These are phyloP conservation scores for Lathyrus aphaca DNA, from an alignment of 306 rosid species.

Conservation along the genomic window DNA sequence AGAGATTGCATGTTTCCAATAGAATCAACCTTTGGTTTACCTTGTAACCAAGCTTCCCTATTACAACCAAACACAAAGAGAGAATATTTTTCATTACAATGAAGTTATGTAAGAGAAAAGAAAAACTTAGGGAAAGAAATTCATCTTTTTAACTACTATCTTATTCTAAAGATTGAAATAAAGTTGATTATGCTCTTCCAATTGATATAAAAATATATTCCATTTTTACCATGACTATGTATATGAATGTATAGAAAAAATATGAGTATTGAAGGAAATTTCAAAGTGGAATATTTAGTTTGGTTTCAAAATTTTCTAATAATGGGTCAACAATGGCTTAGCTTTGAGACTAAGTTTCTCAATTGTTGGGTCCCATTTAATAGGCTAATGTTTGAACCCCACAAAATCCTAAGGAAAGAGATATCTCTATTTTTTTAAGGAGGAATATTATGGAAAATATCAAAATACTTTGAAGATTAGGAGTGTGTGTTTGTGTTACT, in stretches of 20 bases:
- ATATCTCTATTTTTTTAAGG: constrained; percentile 62
- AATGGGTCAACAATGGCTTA: constrained; percentile 57
- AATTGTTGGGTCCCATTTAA: constrained; percentile 50
- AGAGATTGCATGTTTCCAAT: constrained; percentile 58
- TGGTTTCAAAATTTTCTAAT: constrained; percentile 63
- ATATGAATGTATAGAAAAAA: not conserved
- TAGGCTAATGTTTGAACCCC: constrained; percentile 57
- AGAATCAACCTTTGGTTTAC: constrained; percentile 69
- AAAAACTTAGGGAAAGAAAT: constrained; percentile 52
- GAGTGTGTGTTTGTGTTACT: constrained; percentile 51
- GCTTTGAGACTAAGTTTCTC: constrained; percentile 70
- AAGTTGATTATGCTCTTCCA: constrained; percentile 50
- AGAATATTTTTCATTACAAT: constrained; percentile 54
- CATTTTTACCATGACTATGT: constrained; percentile 42
- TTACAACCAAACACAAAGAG: constrained; percentile 54
- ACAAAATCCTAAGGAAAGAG: constrained; percentile 88
- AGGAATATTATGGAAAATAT: constrained; percentile 49
- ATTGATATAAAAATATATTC: constrained; percentile 42
- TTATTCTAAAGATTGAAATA: constrained; percentile 53
- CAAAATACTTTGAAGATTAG: constrained; percentile 48
- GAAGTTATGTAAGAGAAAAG: constrained; percentile 56
- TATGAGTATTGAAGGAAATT: constrained; percentile 53
- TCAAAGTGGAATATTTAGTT: constrained; percentile 61
- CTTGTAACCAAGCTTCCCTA: constrained; percentile 95
- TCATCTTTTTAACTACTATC: constrained; percentile 56